Evolutionary conservation across 306 rosid genomes (phyloP), one percentile per base, ranked within the genome.

Genomic region (Cucumis sativus): DNA sequence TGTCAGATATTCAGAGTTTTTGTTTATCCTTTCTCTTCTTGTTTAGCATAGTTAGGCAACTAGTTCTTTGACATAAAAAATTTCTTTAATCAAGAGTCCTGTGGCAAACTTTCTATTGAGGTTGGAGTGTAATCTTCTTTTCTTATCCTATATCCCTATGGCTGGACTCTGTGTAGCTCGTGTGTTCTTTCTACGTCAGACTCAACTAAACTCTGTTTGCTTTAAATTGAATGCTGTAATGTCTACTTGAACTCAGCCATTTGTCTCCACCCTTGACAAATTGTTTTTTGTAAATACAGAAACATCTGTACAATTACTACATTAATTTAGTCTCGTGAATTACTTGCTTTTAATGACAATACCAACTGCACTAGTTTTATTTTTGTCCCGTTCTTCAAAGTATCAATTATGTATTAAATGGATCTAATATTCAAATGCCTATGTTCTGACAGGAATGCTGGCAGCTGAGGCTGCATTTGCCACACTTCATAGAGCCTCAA

Each of bases 381-480:
- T 39, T 66, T 66, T 66, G 1, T 40, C 8, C 23, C 10, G 11
- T 41, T n/a, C n/a, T n/a, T 9, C 16, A 6, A 67, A n/a, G 6
- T 74, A 13, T 39, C 67, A 56, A 57, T 33, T 52, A 57, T 75
- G 39, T 75, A 33, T 20, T 71, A 6, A 25, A 71, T 49, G 20
- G 1, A 71, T 17, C n/a, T 71, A 17, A 25, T 71, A 3, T 71
- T 75, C 40, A 18, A 58, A 12, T 39, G 55, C 41, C 63, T 54
- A 18, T 21, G 51, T 78, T 71, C 79, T 81, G 82, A 75, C 58
- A 95, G 98, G 98, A 82, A 95, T 95, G 96, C 90, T 95, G 77
- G 98, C 98, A 21, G 97, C 98, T 56, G 97, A 95, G 87, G 89
- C 82, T 87, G 80, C 93, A 80, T 95, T 88, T 65, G 77, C 78